A percentile compares a stretch with the other conserved stretches of the same genome.
Evolutionary conservation across 179 eudicot species (phyloP).

Genomic region (Beta macrorhiza): DNA sequence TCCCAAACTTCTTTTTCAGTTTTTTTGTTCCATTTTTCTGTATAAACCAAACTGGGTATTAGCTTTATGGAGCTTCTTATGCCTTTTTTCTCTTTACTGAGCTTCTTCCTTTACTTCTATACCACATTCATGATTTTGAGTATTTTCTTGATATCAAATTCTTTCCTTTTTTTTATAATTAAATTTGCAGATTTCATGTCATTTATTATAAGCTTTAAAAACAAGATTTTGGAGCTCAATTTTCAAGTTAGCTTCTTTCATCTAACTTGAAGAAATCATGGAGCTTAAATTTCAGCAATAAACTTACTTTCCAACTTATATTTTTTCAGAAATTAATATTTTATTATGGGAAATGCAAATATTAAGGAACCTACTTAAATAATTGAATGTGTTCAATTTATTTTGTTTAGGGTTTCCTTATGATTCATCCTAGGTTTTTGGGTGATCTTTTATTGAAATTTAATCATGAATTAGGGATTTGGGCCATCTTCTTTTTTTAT

Average conservation of each 20-base stretch:
- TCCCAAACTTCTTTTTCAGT: constrained; percentile 18
- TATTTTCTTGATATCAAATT: not conserved
- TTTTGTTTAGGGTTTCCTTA: constrained; percentile 12
- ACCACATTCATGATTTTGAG: no score
- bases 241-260: not conserved
- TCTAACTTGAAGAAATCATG: no score
- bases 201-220: not conserved
- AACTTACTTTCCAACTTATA: no score
- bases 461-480: constrained; percentile 18
- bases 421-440: constrained; percentile 18
- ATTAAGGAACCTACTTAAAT: not conserved
- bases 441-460: not conserved
- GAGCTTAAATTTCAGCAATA: not conserved
- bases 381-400: not conserved
- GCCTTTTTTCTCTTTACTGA: not conserved
- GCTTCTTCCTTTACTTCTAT: not conserved
- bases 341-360: not conserved
- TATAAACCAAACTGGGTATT: constrained; percentile 24
- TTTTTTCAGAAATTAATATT: not conserved
- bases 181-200: not conserved
- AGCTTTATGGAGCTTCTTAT: not conserved
- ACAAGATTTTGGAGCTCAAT: not conserved
- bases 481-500: not conserved
- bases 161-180: not conserved
- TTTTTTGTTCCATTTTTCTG: constrained; percentile 14